Evolutionary conservation across 1,284 basidiomycete species (phyloP), one percentile per base, ranked within the genome.

Genomic region (Inonotus hispidus): DNA sequence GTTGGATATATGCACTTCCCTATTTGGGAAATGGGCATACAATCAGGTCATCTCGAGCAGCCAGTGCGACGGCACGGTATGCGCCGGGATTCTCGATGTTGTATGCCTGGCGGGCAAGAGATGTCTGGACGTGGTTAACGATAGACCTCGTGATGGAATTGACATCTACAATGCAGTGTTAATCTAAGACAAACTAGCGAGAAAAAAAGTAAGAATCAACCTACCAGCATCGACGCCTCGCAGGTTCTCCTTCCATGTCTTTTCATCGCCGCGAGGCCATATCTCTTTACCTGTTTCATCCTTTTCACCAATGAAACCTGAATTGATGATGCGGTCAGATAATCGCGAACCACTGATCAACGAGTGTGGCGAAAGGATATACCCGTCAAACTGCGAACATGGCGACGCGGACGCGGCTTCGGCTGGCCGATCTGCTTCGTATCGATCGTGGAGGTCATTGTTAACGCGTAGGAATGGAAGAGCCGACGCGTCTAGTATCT

Each of bases 251-350:
- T 88, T 90, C 92, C 92, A 95, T 0, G 81, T 80, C 62, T 79
- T 75, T 71, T 94, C 90, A 45, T 95, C 90, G 41, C 93, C 93
- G 65, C 82, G 79, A 29, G 92, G 92, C 90, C 92, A 94, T 71
- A 87, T 87, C 69, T 92, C 88, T 68, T 90, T 86, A 41, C 88
- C 90, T 47, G 78, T 71, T 11, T 80, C 83, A 64, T 92, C 90
- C 45, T 82, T 82, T 68, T 92, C 90, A 3, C 89, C 86, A 7
- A 84, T 72, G 68, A 89, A 91, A 21, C 87, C 90, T 91, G 64
- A 45, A 58, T 23, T n/a, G 53, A 38, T n/a, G 45, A 2, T n/a
- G 37, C 58, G 61, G 59, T 37, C 37, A 54, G 52, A 54, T 43
- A 39, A 37, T 37, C 29, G n/a, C 3, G 50, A 52, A 54, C 27